Percentiles rank a stretch among this genome's conserved stretches.
Conservation (phyloP, 2,329 filamentous ascomycete genomes). For the Microdochium trichocladiopsis region DNA sequence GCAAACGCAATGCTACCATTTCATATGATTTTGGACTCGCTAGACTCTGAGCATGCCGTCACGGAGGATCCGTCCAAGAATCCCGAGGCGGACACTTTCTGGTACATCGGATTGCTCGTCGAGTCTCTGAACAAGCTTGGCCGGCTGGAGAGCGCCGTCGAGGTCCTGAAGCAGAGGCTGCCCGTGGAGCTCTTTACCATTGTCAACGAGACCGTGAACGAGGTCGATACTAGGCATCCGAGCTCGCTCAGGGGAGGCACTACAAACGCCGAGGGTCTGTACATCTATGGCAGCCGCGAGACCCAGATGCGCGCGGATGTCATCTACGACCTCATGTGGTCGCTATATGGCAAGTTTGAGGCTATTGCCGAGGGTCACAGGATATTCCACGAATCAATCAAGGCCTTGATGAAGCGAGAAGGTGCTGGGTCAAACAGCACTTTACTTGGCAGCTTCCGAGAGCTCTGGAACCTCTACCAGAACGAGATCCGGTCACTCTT, state of each 20-base stretch:
- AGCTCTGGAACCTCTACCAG: constrained; percentile 96
- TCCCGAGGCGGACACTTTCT: constrained; percentile 90
- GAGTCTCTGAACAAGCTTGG: constrained; percentile 88
- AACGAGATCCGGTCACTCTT: constrained; percentile 93
- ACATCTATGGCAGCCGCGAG: constrained; percentile 60
- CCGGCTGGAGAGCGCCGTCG: constrained; percentile 75
- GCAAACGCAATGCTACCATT: constrained; percentile 43
- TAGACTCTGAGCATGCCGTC: constrained; percentile 55
- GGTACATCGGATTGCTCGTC: constrained; percentile 80
- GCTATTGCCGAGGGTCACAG: constrained; percentile 94
- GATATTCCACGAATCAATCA: constrained; percentile 86
- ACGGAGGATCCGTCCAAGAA: constrained; percentile 88
- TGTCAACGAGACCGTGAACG: constrained; percentile 89
- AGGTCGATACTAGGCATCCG: constrained; percentile 91
- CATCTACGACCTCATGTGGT: constrained; percentile 86
- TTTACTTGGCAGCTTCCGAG: constrained; percentile 84
- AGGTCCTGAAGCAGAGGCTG: constrained; percentile 85
- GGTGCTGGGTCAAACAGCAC: constrained; percentile 56
- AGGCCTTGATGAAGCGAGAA: constrained; percentile 77
- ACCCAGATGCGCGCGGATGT: constrained; percentile 76
- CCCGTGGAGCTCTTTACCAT: constrained; percentile 91
- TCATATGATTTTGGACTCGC: constrained; percentile 49
- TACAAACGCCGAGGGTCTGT: constrained; percentile 45
- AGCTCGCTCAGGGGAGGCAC: constrained; percentile 59
- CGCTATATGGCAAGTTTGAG: constrained; percentile 92